Evolutionary conservation across 345 rosid species (phyloP), one percentile per base, ranked within the genome.

Genomic region (Acer negundo): DNA sequence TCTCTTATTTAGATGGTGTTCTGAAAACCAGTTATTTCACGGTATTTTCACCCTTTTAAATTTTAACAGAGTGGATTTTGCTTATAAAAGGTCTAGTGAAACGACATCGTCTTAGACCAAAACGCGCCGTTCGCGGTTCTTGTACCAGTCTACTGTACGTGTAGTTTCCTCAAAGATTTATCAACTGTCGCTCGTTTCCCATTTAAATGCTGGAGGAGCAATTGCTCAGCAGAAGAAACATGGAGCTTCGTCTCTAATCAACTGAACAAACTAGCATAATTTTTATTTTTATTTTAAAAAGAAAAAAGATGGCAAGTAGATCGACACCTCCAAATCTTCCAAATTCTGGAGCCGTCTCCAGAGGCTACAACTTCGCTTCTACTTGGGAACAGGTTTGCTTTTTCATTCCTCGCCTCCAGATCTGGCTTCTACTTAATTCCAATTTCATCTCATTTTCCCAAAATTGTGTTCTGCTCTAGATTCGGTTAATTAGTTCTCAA

Each of bases 281-380:
- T 35, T 31, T 4, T 35, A 3, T 35, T 3, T 35, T 35, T 35
- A 4, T 35, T 35, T 35, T 35, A 35, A 0, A 35, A 4, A 31
- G 35, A 31, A 35, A 35, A 35, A 35, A 66, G 26, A 90, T 90
- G 96, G 87, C 97, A 49, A 70, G 87, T 62, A 89, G 86, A 79
- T 80, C 87, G 19, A 82, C 91, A 1, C 84, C 92, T 28, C 74
- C 87, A 6, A 85, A 69, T 68, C 85, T 90, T 62, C 87, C 92
- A 79, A 90, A 84, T 77, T 87, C 94, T 71, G 96, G 91, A 78
- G 98, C 98, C 70, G 83, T 95, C 76, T 92, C 94, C 80, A 93
- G 74, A 85, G 98, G 98, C 83, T 92, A 93, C 92, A 92, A 90
- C 84, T 95, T 95, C 87, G 89, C 98, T 77, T 95, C 96, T 46